Evolutionary conservation across 2,329 filamentous ascomycete genomes (phyloP).

Genomic region (Gremmenia infestans): DNA sequence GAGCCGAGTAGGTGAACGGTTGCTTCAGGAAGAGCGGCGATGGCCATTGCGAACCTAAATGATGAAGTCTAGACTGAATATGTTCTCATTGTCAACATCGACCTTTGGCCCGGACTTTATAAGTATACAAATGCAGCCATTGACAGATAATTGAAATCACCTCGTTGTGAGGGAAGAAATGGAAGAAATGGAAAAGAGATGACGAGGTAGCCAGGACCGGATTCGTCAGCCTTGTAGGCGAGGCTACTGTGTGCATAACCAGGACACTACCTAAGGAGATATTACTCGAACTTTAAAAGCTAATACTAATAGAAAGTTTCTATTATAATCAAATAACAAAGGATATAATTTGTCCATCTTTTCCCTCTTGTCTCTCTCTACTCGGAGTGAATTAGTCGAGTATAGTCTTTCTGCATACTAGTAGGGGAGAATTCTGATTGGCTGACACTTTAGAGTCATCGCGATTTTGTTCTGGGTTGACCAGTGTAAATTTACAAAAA

Average conservation of each 20-base stretch:
- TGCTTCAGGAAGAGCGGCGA: constrained; percentile 43
- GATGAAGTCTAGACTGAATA: not conserved
- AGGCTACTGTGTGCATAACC: not conserved
- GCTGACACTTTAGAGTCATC: not conserved
- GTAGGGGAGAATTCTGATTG: not conserved
- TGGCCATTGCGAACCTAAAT: constrained; percentile 25
- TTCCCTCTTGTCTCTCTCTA: too few relatives aligned
- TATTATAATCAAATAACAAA: too few relatives aligned
- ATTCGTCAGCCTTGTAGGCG: not conserved
- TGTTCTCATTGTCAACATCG: not conserved
- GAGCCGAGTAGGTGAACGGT: constrained; percentile 56
- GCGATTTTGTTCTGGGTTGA: too few relatives aligned
- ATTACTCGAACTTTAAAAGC: too few relatives aligned
- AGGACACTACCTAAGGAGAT: too few relatives aligned
- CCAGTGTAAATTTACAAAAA: too few relatives aligned
- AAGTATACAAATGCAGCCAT: not conserved
- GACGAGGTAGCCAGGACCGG: not conserved
- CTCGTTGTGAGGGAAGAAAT: not conserved
- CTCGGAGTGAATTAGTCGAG: too few relatives aligned
- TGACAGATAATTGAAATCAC: not conserved
- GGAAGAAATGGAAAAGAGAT: not conserved
- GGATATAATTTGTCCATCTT: too few relatives aligned
- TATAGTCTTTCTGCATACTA: too few relatives aligned
- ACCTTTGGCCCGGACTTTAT: too few relatives aligned
- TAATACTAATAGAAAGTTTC: too few relatives aligned